Evolutionary conservation across 2,329 filamentous ascomycete genomes (phyloP), one percentile per base, ranked within the genome.

Genomic region (Colletotrichum tabaci): DNA sequence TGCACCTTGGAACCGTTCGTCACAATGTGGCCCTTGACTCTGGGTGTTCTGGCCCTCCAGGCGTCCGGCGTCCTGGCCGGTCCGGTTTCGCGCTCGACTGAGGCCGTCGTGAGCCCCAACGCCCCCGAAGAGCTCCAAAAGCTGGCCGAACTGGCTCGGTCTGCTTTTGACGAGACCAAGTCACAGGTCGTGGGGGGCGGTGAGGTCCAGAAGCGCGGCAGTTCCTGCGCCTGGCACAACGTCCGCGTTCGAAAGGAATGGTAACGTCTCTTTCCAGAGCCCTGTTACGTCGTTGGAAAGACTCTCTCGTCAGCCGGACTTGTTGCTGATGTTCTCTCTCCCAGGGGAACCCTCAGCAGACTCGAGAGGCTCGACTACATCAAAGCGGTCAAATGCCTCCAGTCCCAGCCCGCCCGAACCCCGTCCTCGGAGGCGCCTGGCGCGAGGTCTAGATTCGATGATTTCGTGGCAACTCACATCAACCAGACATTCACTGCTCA

Each of bases 391-490:
- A 78, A 83, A 50, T 88, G 86, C 65, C 75, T 88, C 21, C 80
- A 82, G 70, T 74, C 74, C 5, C 77, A 79, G 73, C 82, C 84
- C 0, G 74, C 84, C 4, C 76, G 75, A 23, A 81, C 80, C 0
- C 79, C 81, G 0, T 66, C 77, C 0, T 74, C 76, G 0, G 76
- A 80, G 15, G 83, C 81, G 0, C 78, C 85, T 0, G 87, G 86
- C 2, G 84, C 82, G 3, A 80, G 79, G 67, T 83, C 80, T 3
- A 72, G 85, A 67, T 87, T 83, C 68, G 87, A 89, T 74, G 87
- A 89, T 70, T 88, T 84, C 53, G 80, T 86, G 7, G 85, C 82
- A 6, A 80, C 82, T 0, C 87, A 89, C 71, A 82, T 89, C 67
- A 84, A 86, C 64, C 81, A 84, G 72, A 86, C 86, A 0, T 71